phyloP scores from a whole-genome alignment of 768 basidiomycete species.

The Trametes elegans region DNA sequence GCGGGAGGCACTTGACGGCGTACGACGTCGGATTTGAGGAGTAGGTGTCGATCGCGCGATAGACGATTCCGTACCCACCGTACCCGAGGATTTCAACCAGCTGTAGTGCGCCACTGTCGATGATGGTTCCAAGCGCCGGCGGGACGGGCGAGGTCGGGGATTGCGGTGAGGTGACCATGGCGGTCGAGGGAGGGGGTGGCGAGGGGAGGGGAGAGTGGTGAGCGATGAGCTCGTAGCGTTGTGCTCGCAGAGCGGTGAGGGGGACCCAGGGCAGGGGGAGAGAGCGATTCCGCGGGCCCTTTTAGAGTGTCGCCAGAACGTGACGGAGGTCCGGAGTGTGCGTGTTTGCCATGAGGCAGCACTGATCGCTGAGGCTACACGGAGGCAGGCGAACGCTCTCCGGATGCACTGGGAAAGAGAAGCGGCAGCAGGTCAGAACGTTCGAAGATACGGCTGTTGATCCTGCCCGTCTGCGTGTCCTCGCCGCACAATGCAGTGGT shows the following conservation, averaged over 20 bases:
- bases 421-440: conserved; percentile 15
- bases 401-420: conserved; percentile 16
- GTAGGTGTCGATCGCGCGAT: conserved; percentile 71
- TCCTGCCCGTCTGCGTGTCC: conserved; percentile 20
- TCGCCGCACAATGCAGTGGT: conserved; percentile 9
- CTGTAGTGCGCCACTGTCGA: conserved; percentile 81
- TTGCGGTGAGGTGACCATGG: conserved; percentile 31
- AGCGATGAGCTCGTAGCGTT: conserved; percentile 19
- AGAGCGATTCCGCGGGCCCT: conserved; percentile 22
- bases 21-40: conserved; percentile 53
- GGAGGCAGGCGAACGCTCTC: conserved; percentile 17
- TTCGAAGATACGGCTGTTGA: conserved; percentile 21
- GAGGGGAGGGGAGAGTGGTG: conserved; percentile 15
- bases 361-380: conserved; percentile 21
- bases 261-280: conserved; percentile 23
- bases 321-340: conserved; percentile 29
- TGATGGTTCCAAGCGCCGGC: conserved; percentile 66
- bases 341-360: conserved; percentile 37
- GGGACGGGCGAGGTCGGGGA: conserved; percentile 43
- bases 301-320: conserved; percentile 30
- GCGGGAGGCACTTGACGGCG: conserved; percentile 90
- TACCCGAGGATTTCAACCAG: conserved; percentile 86
- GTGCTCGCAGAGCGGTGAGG: conserved; percentile 28
- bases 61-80: conserved; percentile 95
- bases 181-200: conserved; percentile 16